Base-by-base conservation (phyloP, 1,284 basidiomycete species). In the Fomes fomentarius region DNA sequence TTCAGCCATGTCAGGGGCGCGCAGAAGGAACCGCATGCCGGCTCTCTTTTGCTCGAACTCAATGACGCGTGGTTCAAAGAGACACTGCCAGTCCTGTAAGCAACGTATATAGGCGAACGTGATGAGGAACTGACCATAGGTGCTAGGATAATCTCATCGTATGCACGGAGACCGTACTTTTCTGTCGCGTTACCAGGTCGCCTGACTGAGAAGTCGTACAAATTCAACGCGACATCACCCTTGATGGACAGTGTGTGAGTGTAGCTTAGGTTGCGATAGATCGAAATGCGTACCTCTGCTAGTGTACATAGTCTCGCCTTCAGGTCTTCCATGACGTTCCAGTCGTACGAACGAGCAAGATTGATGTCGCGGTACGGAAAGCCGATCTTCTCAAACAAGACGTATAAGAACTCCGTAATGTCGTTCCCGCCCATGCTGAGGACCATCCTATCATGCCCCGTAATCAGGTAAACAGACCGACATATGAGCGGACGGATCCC, bases 81-180 rank as follows among this genome's bases (percentile, higher is more conserved):
- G 78, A 65, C 90, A 89, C 93, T 96, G 67, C 15, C 34, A 44
- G 17, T 21, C 14, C 6, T 22, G 37, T 47, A 22, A 39, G 46
- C 15, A 39, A 5, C 33, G 33, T 15, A 22, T 30, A 12, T n/a
- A n/a, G n/a, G n/a, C 39, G 10, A n/a, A 40, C 6, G n/a, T 21
- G 19, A 22, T 1, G n/a, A 17, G 6, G 5, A 17, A 71, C 78
- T 58, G 66, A 93, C 93, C 86, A 98, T 93, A 1, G 96, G 93
- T 0, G 95, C 94, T 33, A 99, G 77, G 54, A 98, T 96, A 52
- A 93, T 89, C 75, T 99, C 97, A 69, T 99, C 97, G 68, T 98
- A 99, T 4, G 92, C 89, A 26, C 94, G 85, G 51, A 98, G 76
- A 22, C 87, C 87, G 70, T 96, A 99, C 71, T 98, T 98, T 66